Evolutionary conservation across 805 yeast genomes (phyloP).

Genomic region (Yamadazyma kitorensis): DNA sequence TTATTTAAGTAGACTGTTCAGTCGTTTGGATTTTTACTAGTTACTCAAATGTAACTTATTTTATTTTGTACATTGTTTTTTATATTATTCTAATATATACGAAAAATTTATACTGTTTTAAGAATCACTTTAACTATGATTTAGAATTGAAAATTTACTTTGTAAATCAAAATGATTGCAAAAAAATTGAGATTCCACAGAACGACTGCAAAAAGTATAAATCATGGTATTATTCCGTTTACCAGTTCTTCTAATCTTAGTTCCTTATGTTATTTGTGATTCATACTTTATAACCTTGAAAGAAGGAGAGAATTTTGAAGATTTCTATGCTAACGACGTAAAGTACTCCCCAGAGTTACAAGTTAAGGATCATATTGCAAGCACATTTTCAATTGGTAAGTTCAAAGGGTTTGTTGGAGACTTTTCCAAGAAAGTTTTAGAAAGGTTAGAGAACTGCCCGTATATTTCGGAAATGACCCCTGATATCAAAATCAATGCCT

Average conservation of each 20-base stretch:
- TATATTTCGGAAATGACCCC: conserved; percentile 67
- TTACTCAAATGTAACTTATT: no score
- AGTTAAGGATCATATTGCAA: conserved; percentile 45
- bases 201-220: no score
- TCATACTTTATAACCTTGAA: conserved; percentile 52
- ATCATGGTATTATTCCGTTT: no score
- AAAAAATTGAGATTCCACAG: no score
- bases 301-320: conserved; percentile 46
- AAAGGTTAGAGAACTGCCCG: conserved; percentile 53
- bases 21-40: no score
- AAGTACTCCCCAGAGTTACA: conserved; percentile 35
- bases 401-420: conserved; percentile 70
- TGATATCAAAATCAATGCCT: conserved; percentile 60
- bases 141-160: no score
- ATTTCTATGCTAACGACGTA: conserved; percentile 45
- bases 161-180: conserved; percentile 2
- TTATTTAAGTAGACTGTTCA: conserved; percentile 11
- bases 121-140: no score
- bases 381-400: conserved; percentile 62
- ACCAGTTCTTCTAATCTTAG: no score
- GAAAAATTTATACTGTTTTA: no score
- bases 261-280: no score
- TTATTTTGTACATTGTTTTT: no score
- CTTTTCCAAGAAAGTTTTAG: conserved; percentile 47
- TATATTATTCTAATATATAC: no score